Base-by-base conservation (phyloP, 371 early-diverging fungal species). In the Syncephalastrum contaminatum region DNA sequence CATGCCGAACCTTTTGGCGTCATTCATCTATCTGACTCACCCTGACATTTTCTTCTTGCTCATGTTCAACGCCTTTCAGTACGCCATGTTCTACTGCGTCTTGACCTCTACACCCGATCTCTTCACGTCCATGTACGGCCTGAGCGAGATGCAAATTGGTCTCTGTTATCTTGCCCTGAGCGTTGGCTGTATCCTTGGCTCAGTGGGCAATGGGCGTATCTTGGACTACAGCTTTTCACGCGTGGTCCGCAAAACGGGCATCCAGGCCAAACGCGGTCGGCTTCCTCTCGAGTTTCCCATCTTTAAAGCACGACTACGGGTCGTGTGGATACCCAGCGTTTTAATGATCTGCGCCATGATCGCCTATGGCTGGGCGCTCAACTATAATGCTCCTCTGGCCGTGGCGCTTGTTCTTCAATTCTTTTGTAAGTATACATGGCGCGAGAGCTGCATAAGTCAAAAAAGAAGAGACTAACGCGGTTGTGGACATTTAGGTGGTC, bases 231-330 rank as follows among this genome's bases (percentile, higher is more conserved):
- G 40, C 12, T 60, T 54, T 25, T 43, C 41, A 53, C n/a, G 43
- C 20, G 36, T 51, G 4, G 49, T 51, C 12, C 30, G 24, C 20
- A 30, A 19, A 20, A 16, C 57, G 25, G 18, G 41, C 20, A 41
- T 19, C 15, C 13, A 6, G 39, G 10, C 21, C 36, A 16, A 36
- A 42, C n/a, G 39, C 25, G 46, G 49, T n/a, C n/a, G 49, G 49
- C 4, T 14, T 55, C 55, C 56, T 6, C 27, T 25, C 22, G 59
- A 61, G 18, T 67, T 67, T 48, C 63, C 67, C 10, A 52, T 67
- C 24, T 57, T 50, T 12, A 20, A 27, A 22, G 51, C 60, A 21
- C 59, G 63, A 25, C 22, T 63, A 15, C 43, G 55, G 7, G 19
- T 43, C 20, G 39, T 56, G 12, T 60, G 60, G 60, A 24, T 53